phyloP scores from a whole-genome alignment of 169 alveolate genomes.

The Neospora caninum region DNA sequence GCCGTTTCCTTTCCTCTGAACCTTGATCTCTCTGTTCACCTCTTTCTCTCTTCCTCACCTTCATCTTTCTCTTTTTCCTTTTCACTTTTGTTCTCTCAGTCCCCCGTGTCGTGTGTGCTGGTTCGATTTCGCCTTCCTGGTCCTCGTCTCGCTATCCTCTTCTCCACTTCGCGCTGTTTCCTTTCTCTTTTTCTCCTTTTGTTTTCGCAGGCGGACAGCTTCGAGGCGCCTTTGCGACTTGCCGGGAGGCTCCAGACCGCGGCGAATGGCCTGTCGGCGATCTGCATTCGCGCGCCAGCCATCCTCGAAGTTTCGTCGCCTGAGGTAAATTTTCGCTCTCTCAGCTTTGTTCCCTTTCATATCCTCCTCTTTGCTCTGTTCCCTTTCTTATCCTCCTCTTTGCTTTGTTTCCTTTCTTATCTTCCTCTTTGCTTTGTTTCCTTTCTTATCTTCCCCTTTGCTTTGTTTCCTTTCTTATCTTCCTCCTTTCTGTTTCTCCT shows the following conservation, averaged over 20 bases:
- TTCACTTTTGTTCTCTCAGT: background rate
- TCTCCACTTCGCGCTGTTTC: background rate
- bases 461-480: background rate
- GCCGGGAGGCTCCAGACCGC: background rate
- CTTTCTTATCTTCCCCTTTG: background rate
- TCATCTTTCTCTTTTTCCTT: background rate
- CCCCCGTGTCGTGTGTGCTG: background rate
- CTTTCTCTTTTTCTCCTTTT: background rate
- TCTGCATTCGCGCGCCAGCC: slow-evolving; percentile 36
- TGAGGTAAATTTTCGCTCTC: background rate
- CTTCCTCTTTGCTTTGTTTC: background rate
- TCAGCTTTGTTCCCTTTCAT: background rate
- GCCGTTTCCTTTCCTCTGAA: background rate
- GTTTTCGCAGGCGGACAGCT: slow-evolving; percentile 24
- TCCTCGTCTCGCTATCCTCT: background rate
- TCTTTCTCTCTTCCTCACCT: background rate
- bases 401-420: background rate
- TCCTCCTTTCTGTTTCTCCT: too few relatives aligned
- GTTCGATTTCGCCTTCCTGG: too few relatives aligned
- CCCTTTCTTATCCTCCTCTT: background rate
- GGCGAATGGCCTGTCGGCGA: background rate
- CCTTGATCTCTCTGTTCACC: background rate
- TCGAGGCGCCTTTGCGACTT: slow-evolving; percentile 25
- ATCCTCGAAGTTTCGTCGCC: background rate
- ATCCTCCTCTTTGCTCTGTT: background rate